phyloP scores from a whole-genome alignment of 345 rosid species.

The Populus euphratica region DNA sequence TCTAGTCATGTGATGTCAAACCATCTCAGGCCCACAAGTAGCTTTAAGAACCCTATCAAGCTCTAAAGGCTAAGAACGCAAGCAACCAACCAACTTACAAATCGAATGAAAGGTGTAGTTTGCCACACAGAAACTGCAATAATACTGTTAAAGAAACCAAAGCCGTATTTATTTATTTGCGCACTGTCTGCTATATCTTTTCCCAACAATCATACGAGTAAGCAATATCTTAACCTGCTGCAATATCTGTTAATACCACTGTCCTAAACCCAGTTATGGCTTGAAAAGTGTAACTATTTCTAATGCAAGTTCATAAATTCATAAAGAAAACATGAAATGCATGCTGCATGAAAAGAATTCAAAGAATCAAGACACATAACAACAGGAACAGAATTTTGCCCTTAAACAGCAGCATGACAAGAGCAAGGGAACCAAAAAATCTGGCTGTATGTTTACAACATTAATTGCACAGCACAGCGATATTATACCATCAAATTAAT shows the following conservation, averaged over 20 bases:
- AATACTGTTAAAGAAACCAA: neutral
- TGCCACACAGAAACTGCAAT: neutral
- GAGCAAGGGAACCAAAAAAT: neutral
- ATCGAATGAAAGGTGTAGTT: neutral
- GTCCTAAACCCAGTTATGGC: no score
- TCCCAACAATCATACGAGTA: neutral
- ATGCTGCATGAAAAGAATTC: neutral
- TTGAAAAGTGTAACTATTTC: no score
- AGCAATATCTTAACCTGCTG: neutral
- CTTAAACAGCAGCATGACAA: neutral
- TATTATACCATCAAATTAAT: neutral
- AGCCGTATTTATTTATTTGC: no score
- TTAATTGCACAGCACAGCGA: neutral
- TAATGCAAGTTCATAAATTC: neutral
- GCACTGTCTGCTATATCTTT: neutral
- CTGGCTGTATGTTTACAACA: neutral
- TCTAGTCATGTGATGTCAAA: slow-evolving; percentile 37
- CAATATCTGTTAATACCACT: neutral
- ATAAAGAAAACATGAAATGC: neutral
- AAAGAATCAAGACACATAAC: neutral
- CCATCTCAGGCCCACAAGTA: slow-evolving; percentile 41
- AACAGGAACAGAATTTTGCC: neutral
- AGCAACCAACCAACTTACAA: slow-evolving; percentile 19
- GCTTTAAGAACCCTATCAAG: slow-evolving; percentile 20
- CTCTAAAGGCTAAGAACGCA: slow-evolving; percentile 32